Base-by-base conservation (phyloP, 257 asterid genomes). In the Plantago ovata region DNA sequence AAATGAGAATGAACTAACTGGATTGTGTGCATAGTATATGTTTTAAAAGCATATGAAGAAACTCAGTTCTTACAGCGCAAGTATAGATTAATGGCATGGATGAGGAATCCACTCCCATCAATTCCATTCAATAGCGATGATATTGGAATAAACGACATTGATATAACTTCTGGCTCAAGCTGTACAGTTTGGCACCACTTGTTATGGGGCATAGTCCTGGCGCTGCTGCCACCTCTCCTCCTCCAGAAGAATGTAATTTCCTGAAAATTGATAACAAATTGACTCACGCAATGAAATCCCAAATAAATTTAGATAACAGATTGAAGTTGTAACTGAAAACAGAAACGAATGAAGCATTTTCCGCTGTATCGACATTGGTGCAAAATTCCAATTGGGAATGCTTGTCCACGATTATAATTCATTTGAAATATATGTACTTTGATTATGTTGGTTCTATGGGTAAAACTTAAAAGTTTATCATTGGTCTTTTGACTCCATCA, bases 141-240 rank as follows among this genome's bases (percentile, higher is more conserved):
- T 63, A 85, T 80, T 13, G 95, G 95, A 46, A 85, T 77, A 68
- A 85, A 77, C 28, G 86, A 78, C 84, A 85, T 80, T 40, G 91
- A 80, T 65, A 80, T 75, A 58, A 78, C 88, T 72, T 85, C 95
- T 57, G 95, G 95, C 62, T 85, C 91, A 57, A 79, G 79, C 74
- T 73, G 88, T 61, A 85, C 95, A 51, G 88, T 76, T 67, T 82
- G 95, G 53, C 84, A 72, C 95, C 95, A 85, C 62, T 78, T 80
- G 66, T 44, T 68, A 67, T 85, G 92, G 61, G 88, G 60, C 69
- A 78, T 50, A 54, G 69, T 75, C 70, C 73, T 74, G 44, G 57
- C 68, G 45, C 61, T 73, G 82, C 81, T 81, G 65, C 95, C 95
- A 28, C 95, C 95, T 72, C 80, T 79, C 72, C 89, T 81, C 74